Conservation (phyloP, 2,329 filamentous ascomycete genomes). For the Coccinonectria pachysandricola region DNA sequence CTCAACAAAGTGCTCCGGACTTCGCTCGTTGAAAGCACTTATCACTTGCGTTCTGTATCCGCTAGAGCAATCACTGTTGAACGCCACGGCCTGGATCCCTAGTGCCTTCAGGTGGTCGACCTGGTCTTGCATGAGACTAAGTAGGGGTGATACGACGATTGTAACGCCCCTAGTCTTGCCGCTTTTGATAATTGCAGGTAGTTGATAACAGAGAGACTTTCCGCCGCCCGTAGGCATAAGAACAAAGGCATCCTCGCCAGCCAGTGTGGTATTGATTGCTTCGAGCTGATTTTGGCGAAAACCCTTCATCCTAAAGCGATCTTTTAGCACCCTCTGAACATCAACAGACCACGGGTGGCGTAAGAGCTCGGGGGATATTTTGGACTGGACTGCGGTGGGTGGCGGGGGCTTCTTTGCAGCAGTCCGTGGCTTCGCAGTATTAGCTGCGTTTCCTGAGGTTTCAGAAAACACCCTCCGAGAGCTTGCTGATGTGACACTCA, state of each 20-base stretch:
- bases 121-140: constrained; percentile 97
- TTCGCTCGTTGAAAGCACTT: constrained; percentile 46
- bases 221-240: constrained; percentile 97
- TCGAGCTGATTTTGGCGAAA: constrained; percentile 90
- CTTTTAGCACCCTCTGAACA: constrained; percentile 68
- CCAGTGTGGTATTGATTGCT: constrained; percentile 87
- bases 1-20: constrained; percentile 69
- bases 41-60: constrained; percentile 58
- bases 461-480: constrained; percentile 33
- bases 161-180: constrained; percentile 81
- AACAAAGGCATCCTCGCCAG: constrained; percentile 83
- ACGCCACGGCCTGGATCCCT: constrained; percentile 66
- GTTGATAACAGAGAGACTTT: constrained; percentile 92
- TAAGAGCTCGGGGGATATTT: constrained; percentile 45
- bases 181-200: constrained; percentile 73
- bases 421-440: constrained; percentile 22
- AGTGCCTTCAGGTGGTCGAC: constrained; percentile 69
- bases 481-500: constrained; percentile 10
- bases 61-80: constrained; percentile 65
- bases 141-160: constrained; percentile 83
- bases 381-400: constrained; percentile 16
- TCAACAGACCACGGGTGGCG: constrained; percentile 75
- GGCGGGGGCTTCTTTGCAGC: constrained; percentile 23
- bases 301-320: constrained; percentile 72
- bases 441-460: constrained; percentile 36